Conservation (phyloP, 1,284 basidiomycete species). For the Cutaneotrichosporon cavernicola region DNA sequence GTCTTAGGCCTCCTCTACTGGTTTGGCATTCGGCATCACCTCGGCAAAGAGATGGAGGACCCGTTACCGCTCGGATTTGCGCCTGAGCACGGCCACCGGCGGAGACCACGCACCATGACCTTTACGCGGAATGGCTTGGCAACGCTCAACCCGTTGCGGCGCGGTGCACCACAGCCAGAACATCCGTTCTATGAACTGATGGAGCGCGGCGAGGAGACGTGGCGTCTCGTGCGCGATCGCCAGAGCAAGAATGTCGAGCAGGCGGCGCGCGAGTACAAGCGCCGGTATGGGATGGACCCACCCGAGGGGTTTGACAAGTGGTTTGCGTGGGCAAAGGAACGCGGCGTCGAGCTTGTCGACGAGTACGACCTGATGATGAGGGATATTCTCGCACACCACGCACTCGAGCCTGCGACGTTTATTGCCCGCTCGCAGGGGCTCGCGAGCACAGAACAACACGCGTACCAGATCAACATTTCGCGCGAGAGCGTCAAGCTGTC, state of each 20-base stretch:
- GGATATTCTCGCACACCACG: conserved; percentile 49
- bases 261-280: conserved; percentile 61
- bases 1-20: conserved; percentile 51
- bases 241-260: conserved; percentile 60
- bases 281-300: conserved; percentile 56
- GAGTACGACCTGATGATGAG: conserved; percentile 56
- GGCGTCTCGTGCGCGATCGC: conserved; percentile 29
- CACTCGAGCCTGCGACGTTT: conserved; percentile 43
- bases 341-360: conserved; percentile 76
- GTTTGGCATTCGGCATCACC: conserved; percentile 52
- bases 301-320: conserved; percentile 55
- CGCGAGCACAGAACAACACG: conserved; percentile 27
- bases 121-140: conserved; percentile 25
- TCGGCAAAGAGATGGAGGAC: conserved; percentile 42
- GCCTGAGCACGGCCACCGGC: conserved; percentile 36
- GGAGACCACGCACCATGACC: conserved; percentile 29
- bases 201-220: conserved; percentile 47
- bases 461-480: conserved; percentile 45
- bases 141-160: conserved; percentile 16
- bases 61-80: conserved; percentile 45
- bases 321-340: conserved; percentile 64
- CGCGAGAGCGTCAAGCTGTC: conserved; percentile 28
- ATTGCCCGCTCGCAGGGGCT: conserved; percentile 30
- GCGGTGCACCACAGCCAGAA: conserved; percentile 25
- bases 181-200: conserved; percentile 53